These are phyloP conservation scores for Elongisporangium undulatum DNA, from an alignment of 352 stramenopile genomes.

Conservation along the genomic window DNA sequence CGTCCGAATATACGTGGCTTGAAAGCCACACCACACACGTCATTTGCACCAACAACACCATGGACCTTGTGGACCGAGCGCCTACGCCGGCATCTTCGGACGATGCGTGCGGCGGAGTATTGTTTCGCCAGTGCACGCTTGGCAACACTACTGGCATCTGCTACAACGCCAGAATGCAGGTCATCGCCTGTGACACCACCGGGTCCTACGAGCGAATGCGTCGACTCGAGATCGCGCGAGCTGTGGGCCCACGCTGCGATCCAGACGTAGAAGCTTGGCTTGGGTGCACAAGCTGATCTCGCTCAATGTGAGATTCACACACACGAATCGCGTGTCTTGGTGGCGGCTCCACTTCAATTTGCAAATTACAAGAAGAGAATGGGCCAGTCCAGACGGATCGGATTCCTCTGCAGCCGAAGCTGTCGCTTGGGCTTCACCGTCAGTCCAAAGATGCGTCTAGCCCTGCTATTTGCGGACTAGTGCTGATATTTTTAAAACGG, in stretches of 20 bases:
- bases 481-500: no score
- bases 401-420: no score
- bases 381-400: no score
- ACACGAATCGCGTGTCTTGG: no score
- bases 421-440: no score
- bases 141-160: constrained; percentile 23
- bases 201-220: constrained; percentile 30
- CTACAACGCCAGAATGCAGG: constrained; percentile 40
- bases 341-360: neutral
- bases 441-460: no score
- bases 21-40: neutral
- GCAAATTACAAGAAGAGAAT: neutral
- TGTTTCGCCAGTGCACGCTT: constrained; percentile 25
- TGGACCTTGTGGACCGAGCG: neutral
- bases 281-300: constrained; percentile 7
- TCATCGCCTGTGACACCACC: constrained; percentile 32
- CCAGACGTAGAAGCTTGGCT: constrained; percentile 29
- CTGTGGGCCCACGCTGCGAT: constrained; percentile 19
- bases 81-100: constrained; percentile 24
- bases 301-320: neutral
- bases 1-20: neutral
- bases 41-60: neutral
- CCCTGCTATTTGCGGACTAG: no score
- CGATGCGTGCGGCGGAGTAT: constrained; percentile 16
- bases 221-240: constrained; percentile 19